Conservation (phyloP, 179 eudicot genomes). For the Corrigiola litoralis region DNA sequence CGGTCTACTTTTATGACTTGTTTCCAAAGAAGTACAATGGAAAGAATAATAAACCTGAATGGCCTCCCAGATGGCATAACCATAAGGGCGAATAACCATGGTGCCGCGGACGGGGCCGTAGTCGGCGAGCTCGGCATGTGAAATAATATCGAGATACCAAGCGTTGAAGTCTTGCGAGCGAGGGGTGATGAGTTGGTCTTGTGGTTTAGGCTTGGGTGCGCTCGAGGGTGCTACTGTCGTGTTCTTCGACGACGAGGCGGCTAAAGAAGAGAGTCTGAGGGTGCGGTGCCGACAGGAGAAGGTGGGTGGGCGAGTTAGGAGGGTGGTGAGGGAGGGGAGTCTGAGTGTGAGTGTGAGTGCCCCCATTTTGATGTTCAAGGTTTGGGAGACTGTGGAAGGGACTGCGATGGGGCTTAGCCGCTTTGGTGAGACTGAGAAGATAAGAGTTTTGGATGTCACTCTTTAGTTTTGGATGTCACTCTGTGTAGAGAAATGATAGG, state of each 20-base stretch:
- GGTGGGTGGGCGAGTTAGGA: slow-evolving; percentile 21
- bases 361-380: no score
- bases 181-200: slow-evolving; percentile 63
- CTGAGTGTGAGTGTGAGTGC: slow-evolving; percentile 46
- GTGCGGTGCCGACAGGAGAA: slow-evolving; percentile 20
- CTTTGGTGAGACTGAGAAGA: no score
- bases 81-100: slow-evolving; percentile 97
- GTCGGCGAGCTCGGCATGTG: slow-evolving; percentile 86
- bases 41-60: slow-evolving; percentile 52
- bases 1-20: neutral
- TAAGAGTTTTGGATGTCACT: no score
- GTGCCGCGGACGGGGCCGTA: slow-evolving; percentile 98
- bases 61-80: slow-evolving; percentile 97
- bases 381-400: no score
- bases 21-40: neutral
- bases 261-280: slow-evolving; percentile 34
- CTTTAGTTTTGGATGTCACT: no score
- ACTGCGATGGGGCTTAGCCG: no score
- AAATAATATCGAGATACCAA: slow-evolving; percentile 90
- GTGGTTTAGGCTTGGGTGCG: slow-evolving; percentile 27
- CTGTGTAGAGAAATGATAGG: no score
- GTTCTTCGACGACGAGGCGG: slow-evolving; percentile 32
- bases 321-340: slow-evolving; percentile 45
- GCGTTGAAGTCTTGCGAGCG: slow-evolving; percentile 87
- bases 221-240: no score